phyloP scores from a whole-genome alignment of 2,329 filamentous ascomycete species.

The Xylariaceae sp. region DNA sequence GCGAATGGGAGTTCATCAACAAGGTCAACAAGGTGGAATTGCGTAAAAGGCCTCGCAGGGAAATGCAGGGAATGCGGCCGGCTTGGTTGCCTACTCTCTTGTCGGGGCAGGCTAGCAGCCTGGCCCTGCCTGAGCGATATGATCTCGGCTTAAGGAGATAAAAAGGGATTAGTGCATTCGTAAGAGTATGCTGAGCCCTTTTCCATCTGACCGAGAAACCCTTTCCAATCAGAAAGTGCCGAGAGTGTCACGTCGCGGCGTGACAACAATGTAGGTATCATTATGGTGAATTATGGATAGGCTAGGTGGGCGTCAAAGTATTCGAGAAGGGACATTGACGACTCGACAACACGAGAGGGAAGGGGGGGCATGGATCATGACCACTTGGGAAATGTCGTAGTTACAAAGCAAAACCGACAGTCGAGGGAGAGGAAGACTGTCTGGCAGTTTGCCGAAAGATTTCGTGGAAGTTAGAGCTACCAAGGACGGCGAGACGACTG shows the following conservation, averaged over 20 bases:
- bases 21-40: not conserved
- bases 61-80: not conserved
- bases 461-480: too few species aligned
- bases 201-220: not conserved
- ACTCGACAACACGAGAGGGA: not conserved
- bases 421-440: too few species aligned
- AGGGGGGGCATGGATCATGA: too few species aligned
- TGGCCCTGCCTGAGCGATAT: not conserved
- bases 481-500: not conserved
- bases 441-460: too few species aligned
- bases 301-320: not conserved
- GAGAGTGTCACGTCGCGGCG: not conserved
- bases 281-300: not conserved
- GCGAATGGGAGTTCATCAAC: not conserved
- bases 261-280: not conserved
- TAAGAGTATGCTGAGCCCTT: not conserved
- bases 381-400: not conserved
- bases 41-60: slow-evolving; percentile 5
- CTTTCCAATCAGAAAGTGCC: not conserved
- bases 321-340: not conserved
- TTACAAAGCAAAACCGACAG: not conserved
- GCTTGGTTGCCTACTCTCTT: slow-evolving; percentile 10
- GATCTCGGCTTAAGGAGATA: not conserved
- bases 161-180: not conserved
- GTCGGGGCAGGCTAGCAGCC: too few species aligned